Base-by-base conservation (phyloP, 352 stramenopile genomes). In the Pythium scleroteichum region DNA sequence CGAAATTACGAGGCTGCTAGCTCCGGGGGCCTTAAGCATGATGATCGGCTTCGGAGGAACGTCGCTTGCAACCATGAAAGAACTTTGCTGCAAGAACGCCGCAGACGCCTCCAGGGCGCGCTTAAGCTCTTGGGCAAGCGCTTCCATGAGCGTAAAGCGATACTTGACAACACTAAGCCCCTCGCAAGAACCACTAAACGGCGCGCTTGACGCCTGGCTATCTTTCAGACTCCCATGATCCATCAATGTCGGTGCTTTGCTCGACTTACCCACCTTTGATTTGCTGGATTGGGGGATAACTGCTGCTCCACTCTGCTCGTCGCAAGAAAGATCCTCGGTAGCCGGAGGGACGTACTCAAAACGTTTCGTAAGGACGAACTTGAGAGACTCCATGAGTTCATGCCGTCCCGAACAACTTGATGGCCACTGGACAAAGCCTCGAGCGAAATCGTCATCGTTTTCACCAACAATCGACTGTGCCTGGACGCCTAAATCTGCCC, bases 1-100 rank as follows among this genome's bases (percentile, higher is more conserved):
- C n/a, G 81, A 89, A n/a, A 93, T 55, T 20, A 91, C 70, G 45
- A 93, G 53, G 33, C 75, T 89, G 38, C 76, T 90, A 12, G 80
- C 82, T 14, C 77, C 73, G 5, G 81, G 81, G 1, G 87, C 73
- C n/a, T 82, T 76, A 32, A 93, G 60, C 19, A 81, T 61, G 32
- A 84, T 72, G 20, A 90, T 40, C 29, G 79, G 71, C 47, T 87
- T 79, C 2, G 84, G 84, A 4, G 84, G 84, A 55, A 75, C 85
- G 14, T 89, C 76, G 51, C 84, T 93, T 8, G 75, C 70, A 16
- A 92, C 77, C 57, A 75, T 83, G 45, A 87, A 88, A 13, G 80
- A 77, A 39, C 58, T 73, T 32, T 71, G 74, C 42, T 77, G 72
- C 40, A 78, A 65, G 38, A 87, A 86, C 7, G 69, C 44, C 38